phyloP scores from a whole-genome alignment of 495 filamentous ascomycete species.

The Daldinia caldariorum region DNA sequence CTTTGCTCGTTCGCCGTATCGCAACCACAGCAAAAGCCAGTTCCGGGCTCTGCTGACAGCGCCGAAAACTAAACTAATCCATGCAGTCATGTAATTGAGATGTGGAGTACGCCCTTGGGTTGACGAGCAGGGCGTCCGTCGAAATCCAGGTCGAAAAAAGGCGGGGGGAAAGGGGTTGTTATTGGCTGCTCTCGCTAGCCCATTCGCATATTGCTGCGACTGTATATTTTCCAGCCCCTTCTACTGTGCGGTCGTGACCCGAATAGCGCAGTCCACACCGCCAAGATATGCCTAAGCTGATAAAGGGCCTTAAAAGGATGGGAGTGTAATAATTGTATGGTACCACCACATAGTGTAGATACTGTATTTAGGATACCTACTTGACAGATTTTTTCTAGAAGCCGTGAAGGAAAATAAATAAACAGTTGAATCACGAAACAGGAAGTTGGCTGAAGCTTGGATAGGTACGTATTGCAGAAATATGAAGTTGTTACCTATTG shows the following conservation, averaged over 20 bases:
- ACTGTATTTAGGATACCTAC: background rate
- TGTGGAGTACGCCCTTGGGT: slow-evolving; percentile 48
- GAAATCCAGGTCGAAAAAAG: slow-evolving; percentile 17
- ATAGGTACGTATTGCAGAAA: background rate
- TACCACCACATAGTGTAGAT: slow-evolving; percentile 1
- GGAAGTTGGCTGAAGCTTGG: background rate
- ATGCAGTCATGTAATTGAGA: slow-evolving; percentile 32
- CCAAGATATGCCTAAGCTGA: slow-evolving; percentile 29
- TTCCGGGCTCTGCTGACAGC: slow-evolving; percentile 39
- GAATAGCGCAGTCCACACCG: slow-evolving; percentile 26
- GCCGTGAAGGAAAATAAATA: background rate
- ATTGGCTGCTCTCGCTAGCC: slow-evolving; percentile 26
- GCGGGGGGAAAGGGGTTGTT: slow-evolving; percentile 19
- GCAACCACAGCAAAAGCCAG: slow-evolving; percentile 21
- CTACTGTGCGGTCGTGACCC: slow-evolving; percentile 35
- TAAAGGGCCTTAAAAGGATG: slow-evolving; percentile 4
- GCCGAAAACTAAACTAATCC: slow-evolving; percentile 27
- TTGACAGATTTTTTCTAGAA: slow-evolving; percentile 4
- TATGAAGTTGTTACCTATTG: too few relatives aligned
- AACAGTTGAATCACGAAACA: background rate
- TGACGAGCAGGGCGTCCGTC: slow-evolving; percentile 49
- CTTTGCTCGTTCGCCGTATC: slow-evolving; percentile 11
- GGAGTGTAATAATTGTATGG: background rate
- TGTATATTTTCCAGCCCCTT: slow-evolving; percentile 24
- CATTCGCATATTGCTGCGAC: slow-evolving; percentile 41